Conservation (phyloP, 176 grass and related monocot genomes). For the Saccharum spontaneum region DNA sequence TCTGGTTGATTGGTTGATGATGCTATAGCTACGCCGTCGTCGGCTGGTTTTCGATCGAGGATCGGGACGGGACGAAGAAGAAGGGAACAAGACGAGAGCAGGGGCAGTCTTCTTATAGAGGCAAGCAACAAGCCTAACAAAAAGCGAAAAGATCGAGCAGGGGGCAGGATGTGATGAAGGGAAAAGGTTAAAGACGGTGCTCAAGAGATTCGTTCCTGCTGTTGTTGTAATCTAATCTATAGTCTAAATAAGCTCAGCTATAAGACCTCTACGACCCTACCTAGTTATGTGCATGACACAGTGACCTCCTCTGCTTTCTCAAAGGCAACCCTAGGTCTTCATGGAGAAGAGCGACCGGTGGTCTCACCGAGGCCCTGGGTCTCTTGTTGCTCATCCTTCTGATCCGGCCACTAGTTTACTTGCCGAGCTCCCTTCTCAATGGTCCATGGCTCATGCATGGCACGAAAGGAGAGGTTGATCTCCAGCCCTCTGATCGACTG, state of each 20-base stretch:
- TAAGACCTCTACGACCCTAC: conserved; percentile 21
- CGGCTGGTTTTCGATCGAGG: background rate
- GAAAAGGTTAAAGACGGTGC: conserved; percentile 50
- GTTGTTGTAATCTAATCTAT: background rate
- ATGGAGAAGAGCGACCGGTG: conserved; percentile 59
- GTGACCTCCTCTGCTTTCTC: conserved; percentile 57
- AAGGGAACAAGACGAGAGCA: conserved; percentile 33
- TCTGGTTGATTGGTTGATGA: background rate
- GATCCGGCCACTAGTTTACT: conserved; percentile 11
- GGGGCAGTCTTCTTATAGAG: conserved; percentile 43
- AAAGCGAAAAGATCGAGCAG: conserved; percentile 45
- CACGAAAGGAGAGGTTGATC: conserved; percentile 56
- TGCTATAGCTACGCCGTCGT: background rate
- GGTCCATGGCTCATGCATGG: conserved; percentile 11
- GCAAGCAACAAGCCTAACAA: background rate
- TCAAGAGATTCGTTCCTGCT: conserved; percentile 38
- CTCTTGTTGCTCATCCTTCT: background rate
- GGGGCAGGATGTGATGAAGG: conserved; percentile 68
- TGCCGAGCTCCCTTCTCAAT: conserved; percentile 47
- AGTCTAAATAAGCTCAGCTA: background rate
- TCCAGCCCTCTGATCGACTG: conserved; percentile 19
- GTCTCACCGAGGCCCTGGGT: conserved; percentile 43
- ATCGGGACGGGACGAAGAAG: background rate
- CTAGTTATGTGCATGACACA: conserved; percentile 5
- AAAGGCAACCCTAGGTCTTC: conserved; percentile 51